Conservation (phyloP, 139 green algal genomes). For the Volvox reticuliferus region DNA sequence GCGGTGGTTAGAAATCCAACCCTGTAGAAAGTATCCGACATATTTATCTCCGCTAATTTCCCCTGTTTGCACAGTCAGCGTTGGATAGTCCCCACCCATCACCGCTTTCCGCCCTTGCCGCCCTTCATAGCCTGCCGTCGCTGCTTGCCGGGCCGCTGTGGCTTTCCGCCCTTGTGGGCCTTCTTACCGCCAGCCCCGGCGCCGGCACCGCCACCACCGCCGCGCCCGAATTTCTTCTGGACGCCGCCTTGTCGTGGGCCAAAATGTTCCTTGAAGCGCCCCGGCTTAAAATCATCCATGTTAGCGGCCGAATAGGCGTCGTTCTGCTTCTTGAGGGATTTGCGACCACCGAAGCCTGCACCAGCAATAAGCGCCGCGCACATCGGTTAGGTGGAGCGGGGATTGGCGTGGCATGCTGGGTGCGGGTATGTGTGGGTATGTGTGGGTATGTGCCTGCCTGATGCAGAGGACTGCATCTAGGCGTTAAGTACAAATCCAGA, state of each 20-base stretch:
- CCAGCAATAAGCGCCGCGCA: no score
- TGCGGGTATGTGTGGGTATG: no score
- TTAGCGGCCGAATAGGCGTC: constrained; percentile 83
- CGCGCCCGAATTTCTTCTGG: constrained; percentile 32
- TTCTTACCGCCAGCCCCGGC: constrained; percentile 39
- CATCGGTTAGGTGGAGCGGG: no score
- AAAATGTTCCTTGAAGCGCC: constrained; percentile 33
- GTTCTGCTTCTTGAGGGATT: constrained; percentile 93
- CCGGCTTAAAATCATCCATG: constrained; percentile 79
- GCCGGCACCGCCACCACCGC: constrained; percentile 26
- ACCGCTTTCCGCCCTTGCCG: constrained; percentile 19
- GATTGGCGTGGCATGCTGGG: no score
- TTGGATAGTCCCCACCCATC: neutral
- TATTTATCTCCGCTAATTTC: no score
- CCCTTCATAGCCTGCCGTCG: constrained; percentile 55
- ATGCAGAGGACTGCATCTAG: no score
- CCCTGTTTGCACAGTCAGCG: no score
- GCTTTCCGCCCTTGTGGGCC: constrained; percentile 5
- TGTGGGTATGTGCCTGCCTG: neutral
- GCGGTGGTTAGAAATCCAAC: no score
- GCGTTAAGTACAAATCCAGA: no score
- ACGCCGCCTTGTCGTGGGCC: constrained; percentile 45
- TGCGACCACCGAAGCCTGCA: constrained; percentile 90
- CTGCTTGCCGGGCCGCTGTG: constrained; percentile 72
- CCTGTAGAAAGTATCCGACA: no score